Evolutionary conservation across 495 filamentous ascomycete genomes (phyloP).

Genomic region (Aspergillus incahuasiensis): DNA sequence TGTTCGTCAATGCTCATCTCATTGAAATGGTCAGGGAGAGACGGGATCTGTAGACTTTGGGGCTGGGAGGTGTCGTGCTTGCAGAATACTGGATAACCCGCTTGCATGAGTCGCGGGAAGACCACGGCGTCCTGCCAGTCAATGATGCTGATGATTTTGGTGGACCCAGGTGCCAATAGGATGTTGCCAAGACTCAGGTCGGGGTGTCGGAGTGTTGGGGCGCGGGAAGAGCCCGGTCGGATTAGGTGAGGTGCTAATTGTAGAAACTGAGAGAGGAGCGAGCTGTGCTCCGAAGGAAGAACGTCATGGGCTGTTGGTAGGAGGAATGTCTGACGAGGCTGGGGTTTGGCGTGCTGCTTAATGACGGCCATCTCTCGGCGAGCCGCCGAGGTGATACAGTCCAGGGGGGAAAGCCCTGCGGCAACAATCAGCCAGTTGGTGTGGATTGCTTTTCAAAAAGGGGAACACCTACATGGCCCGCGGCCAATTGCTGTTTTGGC

Average conservation of each 20-base stretch:
- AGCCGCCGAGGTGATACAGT: conserved; percentile 31
- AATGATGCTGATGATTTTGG: conserved; percentile 32
- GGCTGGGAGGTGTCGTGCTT: conserved; percentile 4
- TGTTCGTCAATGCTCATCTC: conserved; percentile 24
- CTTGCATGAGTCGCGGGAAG: conserved; percentile 32
- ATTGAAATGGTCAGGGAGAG: conserved; percentile 21
- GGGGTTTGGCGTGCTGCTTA: conserved; percentile 26
- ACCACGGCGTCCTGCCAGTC: conserved; percentile 32
- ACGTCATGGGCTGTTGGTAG: conserved; percentile 29
- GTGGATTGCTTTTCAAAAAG: neutral
- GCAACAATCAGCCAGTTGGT: too few species aligned
- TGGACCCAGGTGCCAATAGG: conserved; percentile 27
- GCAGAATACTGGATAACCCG: conserved; percentile 37
- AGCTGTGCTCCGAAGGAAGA: conserved; percentile 22
- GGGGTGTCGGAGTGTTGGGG: conserved; percentile 24
- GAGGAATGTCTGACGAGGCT: conserved; percentile 32
- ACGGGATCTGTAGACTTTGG: too few species aligned
- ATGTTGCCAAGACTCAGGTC: conserved; percentile 33
- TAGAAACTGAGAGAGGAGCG: conserved; percentile 15
- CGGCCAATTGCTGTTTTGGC: conserved; percentile 28
- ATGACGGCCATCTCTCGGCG: conserved; percentile 29
- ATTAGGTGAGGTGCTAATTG: conserved; percentile 26
- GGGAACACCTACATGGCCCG: conserved; percentile 32
- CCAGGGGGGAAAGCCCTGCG: conserved; percentile 13
- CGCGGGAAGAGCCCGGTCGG: conserved; percentile 12